phyloP scores from a whole-genome alignment of 1,284 basidiomycete genomes.

The Pterulicium gracile region DNA sequence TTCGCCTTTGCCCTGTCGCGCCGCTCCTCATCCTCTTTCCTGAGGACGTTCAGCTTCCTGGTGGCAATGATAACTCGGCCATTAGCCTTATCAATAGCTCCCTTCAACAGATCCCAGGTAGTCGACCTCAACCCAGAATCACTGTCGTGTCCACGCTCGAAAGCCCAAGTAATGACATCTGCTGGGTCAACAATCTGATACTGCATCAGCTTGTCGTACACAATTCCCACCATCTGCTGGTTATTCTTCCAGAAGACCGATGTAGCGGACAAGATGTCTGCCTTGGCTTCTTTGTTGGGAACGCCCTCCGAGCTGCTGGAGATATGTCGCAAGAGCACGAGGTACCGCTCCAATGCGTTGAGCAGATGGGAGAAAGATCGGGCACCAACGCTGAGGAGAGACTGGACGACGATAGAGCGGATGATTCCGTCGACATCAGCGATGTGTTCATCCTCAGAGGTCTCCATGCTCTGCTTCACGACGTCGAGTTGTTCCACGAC shows the following conservation, averaged over 20 bases:
- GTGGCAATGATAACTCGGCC: slow-evolving; percentile 73
- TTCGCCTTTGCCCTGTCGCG: slow-evolving; percentile 64
- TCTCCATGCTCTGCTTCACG: slow-evolving; percentile 54
- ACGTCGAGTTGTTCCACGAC: slow-evolving; percentile 70
- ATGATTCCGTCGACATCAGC: slow-evolving; percentile 55
- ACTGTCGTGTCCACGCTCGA: slow-evolving; percentile 36
- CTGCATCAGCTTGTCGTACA: slow-evolving; percentile 96
- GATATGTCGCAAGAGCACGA: slow-evolving; percentile 76
- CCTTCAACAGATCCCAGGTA: slow-evolving; percentile 77
- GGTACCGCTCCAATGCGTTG: slow-evolving; percentile 95
- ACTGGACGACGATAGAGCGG: slow-evolving; percentile 81
- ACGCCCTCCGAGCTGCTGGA: slow-evolving; percentile 20
- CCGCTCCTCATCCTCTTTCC: slow-evolving; percentile 82
- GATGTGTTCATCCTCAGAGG: slow-evolving; percentile 34
- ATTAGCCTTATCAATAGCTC: slow-evolving; percentile 80
- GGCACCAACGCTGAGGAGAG: slow-evolving; percentile 83
- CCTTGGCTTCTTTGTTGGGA: slow-evolving; percentile 45
- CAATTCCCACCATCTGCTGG: slow-evolving; percentile 79
- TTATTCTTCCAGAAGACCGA: slow-evolving; percentile 74
- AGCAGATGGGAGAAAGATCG: slow-evolving; percentile 97
- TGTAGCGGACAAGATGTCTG: slow-evolving; percentile 62
- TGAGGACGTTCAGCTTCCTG: slow-evolving; percentile 58
- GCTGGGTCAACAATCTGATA: slow-evolving; percentile 95
- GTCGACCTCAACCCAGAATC: slow-evolving; percentile 38
- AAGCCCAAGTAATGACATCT: slow-evolving; percentile 85